Conservation (phyloP, 495 filamentous ascomycete species). For the Penicillium alfredii region DNA sequence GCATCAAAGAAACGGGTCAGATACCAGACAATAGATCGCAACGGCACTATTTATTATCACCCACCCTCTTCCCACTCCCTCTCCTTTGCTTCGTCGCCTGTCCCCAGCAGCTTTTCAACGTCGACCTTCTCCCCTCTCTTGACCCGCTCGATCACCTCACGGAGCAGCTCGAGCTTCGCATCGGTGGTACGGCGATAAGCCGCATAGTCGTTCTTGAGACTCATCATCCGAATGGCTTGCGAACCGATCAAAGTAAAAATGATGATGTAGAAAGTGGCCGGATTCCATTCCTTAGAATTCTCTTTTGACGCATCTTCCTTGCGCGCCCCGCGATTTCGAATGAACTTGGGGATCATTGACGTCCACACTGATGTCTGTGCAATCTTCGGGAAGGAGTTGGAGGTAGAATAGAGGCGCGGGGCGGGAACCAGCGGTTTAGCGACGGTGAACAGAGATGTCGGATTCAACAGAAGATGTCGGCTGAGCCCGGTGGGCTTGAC, state of each 20-base stretch:
- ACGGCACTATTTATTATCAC: too few relatives aligned
- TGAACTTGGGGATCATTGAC: slow-evolving; percentile 52
- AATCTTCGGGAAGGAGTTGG: slow-evolving; percentile 49
- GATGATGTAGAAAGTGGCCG: slow-evolving; percentile 85
- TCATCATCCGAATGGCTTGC: slow-evolving; percentile 87
- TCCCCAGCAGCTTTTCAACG: slow-evolving; percentile 76
- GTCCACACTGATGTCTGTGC: slow-evolving; percentile 65
- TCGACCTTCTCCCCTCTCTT: slow-evolving; percentile 86
- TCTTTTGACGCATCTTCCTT: slow-evolving; percentile 30
- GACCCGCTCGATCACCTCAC: slow-evolving; percentile 76
- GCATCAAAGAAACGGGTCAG: slow-evolving; percentile 13
- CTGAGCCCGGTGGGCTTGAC: slow-evolving; percentile 9
- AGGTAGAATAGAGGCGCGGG: slow-evolving; percentile 26
- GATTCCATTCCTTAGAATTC: slow-evolving; percentile 76
- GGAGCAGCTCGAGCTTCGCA: slow-evolving; percentile 67
- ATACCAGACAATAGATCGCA: slow-evolving; percentile 1
- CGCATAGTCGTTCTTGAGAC: slow-evolving; percentile 66
- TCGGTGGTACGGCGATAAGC: slow-evolving; percentile 69
- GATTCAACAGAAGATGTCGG: background rate
- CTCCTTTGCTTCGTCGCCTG: slow-evolving; percentile 69
- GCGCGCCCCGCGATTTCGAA: slow-evolving; percentile 32
- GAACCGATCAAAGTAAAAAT: slow-evolving; percentile 89
- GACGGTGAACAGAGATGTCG: too few relatives aligned
- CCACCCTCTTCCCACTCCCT: slow-evolving; percentile 85
- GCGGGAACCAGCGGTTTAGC: slow-evolving; percentile 3